Conservation (phyloP, 352 stramenopile genomes). For the Phytophthora pistaciae region DNA sequence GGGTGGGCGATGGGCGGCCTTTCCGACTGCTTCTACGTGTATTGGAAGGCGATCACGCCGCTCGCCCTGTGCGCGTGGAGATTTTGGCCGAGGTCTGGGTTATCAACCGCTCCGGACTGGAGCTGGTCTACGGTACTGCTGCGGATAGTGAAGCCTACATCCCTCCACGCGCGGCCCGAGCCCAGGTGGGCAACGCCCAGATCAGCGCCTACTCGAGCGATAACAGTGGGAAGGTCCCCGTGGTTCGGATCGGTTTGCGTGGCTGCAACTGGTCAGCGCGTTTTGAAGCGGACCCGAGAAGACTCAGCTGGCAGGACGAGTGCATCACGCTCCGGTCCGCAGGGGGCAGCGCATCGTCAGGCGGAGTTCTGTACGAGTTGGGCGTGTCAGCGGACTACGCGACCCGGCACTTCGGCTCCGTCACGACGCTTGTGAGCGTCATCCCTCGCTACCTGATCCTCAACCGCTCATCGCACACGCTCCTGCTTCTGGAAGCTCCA, state of each 20-base stretch:
- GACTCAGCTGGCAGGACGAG: constrained; percentile 89
- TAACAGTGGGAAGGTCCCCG: constrained; percentile 45
- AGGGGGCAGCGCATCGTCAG: constrained; percentile 26
- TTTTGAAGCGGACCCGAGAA: constrained; percentile 74
- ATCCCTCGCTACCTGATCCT: constrained; percentile 84
- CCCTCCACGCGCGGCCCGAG: constrained; percentile 56
- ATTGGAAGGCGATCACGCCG: constrained; percentile 30
- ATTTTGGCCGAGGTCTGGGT: constrained; percentile 77
- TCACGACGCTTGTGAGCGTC: constrained; percentile 87
- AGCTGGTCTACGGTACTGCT: constrained; percentile 79
- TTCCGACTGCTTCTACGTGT: constrained; percentile 82
- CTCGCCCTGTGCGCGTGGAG: constrained; percentile 42
- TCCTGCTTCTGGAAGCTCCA: constrained; percentile 67
- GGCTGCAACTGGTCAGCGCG: constrained; percentile 74
- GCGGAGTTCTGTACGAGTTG: constrained; percentile 79
- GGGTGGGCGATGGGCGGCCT: constrained; percentile 59
- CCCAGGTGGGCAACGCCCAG: constrained; percentile 78
- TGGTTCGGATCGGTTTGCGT: constrained; percentile 65
- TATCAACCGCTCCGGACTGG: constrained; percentile 82
- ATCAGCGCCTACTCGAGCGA: constrained; percentile 74
- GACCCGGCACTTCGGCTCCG: constrained; percentile 82
- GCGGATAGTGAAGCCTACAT: constrained; percentile 70
- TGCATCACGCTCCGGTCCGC: constrained; percentile 65
- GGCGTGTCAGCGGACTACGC: constrained; percentile 84
- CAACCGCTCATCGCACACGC: constrained; percentile 71